Conservation (phyloP, 108 stramenopile species). For the Cylindrotheca fusiformis region DNA sequence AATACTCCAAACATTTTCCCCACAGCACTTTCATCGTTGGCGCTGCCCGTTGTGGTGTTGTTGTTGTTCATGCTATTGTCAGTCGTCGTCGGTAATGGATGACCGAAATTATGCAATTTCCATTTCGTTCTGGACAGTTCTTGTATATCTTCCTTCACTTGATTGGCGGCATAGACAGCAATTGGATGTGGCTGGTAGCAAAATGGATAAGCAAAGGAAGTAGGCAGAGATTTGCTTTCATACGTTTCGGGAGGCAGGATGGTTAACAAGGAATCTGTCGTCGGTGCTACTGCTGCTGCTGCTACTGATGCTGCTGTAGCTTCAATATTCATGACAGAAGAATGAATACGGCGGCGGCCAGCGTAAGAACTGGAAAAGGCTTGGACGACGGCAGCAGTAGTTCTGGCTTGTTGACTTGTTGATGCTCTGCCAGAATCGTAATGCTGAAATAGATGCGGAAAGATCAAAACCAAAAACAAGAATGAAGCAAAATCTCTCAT, state of each 20-base stretch:
- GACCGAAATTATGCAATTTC: background rate
- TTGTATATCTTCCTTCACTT: conserved; percentile 7
- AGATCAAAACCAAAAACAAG: too few species aligned
- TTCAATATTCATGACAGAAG: too few species aligned
- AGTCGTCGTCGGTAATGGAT: background rate
- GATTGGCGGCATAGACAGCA: conserved; percentile 14
- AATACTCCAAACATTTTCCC: conserved; percentile 36
- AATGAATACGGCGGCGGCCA: too few species aligned
- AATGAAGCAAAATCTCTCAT: too few species aligned
- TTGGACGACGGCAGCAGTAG: too few species aligned
- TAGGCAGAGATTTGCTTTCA: background rate
- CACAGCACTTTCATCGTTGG: background rate
- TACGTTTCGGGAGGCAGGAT: background rate
- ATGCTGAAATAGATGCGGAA: too few species aligned
- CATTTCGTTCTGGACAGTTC: background rate
- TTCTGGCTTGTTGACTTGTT: too few species aligned
- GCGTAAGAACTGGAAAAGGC: too few species aligned
- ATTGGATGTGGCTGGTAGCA: conserved; percentile 32
- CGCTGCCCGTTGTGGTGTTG: background rate
- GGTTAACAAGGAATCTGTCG: conserved; percentile 1
- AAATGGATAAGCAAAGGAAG: conserved; percentile 19
- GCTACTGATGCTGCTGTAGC: too few species aligned
- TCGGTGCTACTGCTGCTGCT: too few species aligned
- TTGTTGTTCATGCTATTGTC: background rate
- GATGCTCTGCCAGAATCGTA: too few species aligned